Conservation (phyloP, 2,329 filamentous ascomycete genomes). For the Sporothrix sp. region DNA sequence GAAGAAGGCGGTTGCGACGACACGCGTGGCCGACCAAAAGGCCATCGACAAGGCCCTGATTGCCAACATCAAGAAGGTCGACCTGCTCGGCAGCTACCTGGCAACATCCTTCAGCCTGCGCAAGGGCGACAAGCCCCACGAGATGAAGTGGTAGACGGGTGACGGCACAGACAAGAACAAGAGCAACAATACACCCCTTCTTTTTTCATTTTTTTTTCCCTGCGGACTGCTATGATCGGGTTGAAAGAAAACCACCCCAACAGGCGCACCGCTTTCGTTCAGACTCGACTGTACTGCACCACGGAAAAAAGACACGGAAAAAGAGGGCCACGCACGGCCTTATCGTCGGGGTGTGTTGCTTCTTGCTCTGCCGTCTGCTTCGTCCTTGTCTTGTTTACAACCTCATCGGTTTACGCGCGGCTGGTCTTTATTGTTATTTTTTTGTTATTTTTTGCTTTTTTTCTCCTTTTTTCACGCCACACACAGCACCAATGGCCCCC, state of each 20-base stretch:
- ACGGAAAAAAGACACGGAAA: background rate
- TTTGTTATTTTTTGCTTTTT: background rate
- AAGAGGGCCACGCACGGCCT: background rate
- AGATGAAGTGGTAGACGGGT: conserved; percentile 90
- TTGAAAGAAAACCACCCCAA: conserved; percentile 1
- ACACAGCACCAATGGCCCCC: conserved; percentile 3
- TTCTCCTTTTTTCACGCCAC: conserved; percentile 6
- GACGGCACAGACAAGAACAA: conserved; percentile 2
- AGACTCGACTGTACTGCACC: background rate
- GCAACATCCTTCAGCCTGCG: conserved; percentile 94
- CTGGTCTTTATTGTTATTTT: background rate
- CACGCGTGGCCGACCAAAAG: conserved; percentile 96
- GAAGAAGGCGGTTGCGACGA: conserved; percentile 95
- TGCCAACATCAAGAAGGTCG: conserved; percentile 96
- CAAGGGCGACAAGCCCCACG: conserved; percentile 98
- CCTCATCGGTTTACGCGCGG: background rate
- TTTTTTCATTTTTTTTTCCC: conserved; percentile 6
- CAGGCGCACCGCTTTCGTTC: too few relatives aligned
- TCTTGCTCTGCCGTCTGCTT: background rate
- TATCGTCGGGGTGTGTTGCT: too few relatives aligned
- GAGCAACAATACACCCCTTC: conserved; percentile 4
- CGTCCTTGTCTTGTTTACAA: background rate
- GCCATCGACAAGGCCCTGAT: conserved; percentile 93
- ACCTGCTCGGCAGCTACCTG: conserved; percentile 88
- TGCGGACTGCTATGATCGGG: conserved; percentile 3